Conservation (phyloP, 176 grass and related monocot species). For the Aegilops tauschii region DNA sequence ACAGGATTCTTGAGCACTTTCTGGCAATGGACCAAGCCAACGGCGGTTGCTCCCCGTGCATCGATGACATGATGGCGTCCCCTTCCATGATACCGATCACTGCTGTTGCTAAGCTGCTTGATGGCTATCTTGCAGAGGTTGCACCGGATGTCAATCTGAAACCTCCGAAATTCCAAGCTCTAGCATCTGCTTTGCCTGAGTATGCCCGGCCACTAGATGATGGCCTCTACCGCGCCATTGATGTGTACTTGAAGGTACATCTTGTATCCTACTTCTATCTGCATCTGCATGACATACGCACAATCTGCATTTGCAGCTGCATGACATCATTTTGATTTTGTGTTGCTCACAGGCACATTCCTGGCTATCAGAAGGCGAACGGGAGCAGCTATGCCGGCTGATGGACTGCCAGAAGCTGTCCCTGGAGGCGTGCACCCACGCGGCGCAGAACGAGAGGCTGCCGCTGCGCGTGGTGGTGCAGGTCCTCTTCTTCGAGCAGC, state of each 20-base stretch:
- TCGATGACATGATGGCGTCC: conserved; percentile 64
- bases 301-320: not conserved
- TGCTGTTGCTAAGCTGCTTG: conserved; percentile 71
- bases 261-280: not conserved
- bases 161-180: conserved; percentile 61
- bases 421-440: conserved; percentile 86
- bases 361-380: conserved; percentile 68
- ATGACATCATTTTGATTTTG: conserved; percentile 13
- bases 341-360: conserved; percentile 62
- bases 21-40: conserved; percentile 79
- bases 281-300: not conserved
- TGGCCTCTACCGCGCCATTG: conserved; percentile 85
- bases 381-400: conserved; percentile 75
- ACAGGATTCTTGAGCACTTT: conserved; percentile 85
- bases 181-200: conserved; percentile 74
- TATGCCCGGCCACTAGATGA: conserved; percentile 85
- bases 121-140: conserved; percentile 88
- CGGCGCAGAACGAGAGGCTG: conserved; percentile 85
- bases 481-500: conserved; percentile 94
- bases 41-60: conserved; percentile 47
- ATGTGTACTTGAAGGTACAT: conserved; percentile 86
- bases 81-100: conserved; percentile 62
- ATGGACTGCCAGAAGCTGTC: conserved; percentile 96
- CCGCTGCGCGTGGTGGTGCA: conserved; percentile 73
- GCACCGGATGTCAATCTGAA: conserved; percentile 90